phyloP scores from a whole-genome alignment of 2,329 filamentous ascomycete genomes.

The Chaetoscypha palmicola region DNA sequence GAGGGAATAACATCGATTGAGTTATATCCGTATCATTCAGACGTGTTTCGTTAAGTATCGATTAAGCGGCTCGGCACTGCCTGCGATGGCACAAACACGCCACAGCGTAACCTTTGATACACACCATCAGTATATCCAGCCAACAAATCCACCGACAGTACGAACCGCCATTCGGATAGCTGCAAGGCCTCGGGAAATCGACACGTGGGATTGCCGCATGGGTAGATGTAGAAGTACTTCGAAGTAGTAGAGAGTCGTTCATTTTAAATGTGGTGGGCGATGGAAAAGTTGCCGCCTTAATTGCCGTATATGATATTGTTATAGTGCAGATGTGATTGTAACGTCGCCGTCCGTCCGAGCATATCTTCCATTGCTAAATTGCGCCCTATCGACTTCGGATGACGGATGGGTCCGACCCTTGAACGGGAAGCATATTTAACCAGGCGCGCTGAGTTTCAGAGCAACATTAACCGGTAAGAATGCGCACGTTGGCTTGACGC shows the following conservation, averaged over 20 bases:
- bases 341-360: slow-evolving; percentile 3
- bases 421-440: slow-evolving; percentile 2
- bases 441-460: slow-evolving; percentile 5
- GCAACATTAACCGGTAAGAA: slow-evolving; percentile 3
- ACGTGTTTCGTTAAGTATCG: neutral
- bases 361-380: slow-evolving; percentile 2
- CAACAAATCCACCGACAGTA: too few species aligned
- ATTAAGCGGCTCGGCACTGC: slow-evolving; percentile 1
- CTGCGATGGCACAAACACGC: neutral
- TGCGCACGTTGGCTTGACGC: neutral
- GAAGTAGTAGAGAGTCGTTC: neutral
- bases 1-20: neutral
- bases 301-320: too few species aligned
- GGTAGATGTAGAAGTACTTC: neutral
- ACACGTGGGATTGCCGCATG: neutral
- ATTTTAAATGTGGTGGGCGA: too few species aligned
- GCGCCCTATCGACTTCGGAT: neutral
- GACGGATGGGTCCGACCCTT: neutral
- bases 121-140: too few species aligned
- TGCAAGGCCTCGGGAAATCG: slow-evolving; percentile 1
- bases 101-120: too few species aligned
- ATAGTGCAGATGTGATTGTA: neutral
- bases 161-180: too few species aligned
- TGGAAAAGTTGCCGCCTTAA: too few species aligned
- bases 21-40: neutral